Percentiles rank a stretch among this genome's conserved stretches.
phyloP scores from a whole-genome alignment of 176 grass and related monocot species.

The Oryza rufipogon region DNA sequence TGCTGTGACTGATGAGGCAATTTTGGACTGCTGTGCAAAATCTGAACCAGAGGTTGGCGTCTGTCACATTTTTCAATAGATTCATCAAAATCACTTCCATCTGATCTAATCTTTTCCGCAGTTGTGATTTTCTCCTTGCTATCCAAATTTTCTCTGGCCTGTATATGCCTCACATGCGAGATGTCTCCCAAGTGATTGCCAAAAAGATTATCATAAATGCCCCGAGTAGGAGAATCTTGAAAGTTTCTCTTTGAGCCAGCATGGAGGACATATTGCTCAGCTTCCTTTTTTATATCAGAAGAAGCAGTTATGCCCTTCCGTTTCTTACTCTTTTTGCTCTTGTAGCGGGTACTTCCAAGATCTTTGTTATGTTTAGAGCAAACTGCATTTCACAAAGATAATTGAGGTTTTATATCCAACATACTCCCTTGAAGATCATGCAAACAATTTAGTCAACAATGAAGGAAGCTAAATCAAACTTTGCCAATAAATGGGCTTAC shows the following conservation, averaged over 20 bases:
- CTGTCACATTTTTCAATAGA: constrained; percentile 72
- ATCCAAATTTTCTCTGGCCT: constrained; percentile 37
- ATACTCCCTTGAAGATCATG: constrained; percentile 33
- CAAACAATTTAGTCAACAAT: constrained; percentile 29
- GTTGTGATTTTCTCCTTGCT: constrained; percentile 41
- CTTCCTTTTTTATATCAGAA: constrained; percentile 47
- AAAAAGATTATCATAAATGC: constrained; percentile 38
- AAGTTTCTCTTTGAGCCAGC: constrained; percentile 61
- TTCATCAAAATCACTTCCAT: constrained; percentile 64
- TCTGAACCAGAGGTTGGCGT: constrained; percentile 55
- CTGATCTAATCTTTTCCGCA: constrained; percentile 59
- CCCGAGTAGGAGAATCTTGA: constrained; percentile 37
- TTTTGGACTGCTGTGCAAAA: constrained; percentile 68
- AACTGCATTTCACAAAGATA: constrained; percentile 51
- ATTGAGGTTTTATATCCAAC: constrained; percentile 37
- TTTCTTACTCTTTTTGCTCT: constrained; percentile 75
- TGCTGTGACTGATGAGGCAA: constrained; percentile 43
- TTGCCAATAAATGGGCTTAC: constrained; percentile 53
- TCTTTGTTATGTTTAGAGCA: constrained; percentile 61
- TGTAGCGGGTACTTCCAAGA: constrained; percentile 76
- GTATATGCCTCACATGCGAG: constrained; percentile 44
- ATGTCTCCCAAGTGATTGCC: constrained; percentile 49
- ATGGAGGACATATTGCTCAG: constrained; percentile 49
- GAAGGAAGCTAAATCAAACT: constrained; percentile 36
- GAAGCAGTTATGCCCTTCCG: constrained; percentile 51